These are phyloP conservation scores for Proliferodiscus dingleyae DNA, from an alignment of 2,329 filamentous ascomycete species.

Conservation along the genomic window DNA sequence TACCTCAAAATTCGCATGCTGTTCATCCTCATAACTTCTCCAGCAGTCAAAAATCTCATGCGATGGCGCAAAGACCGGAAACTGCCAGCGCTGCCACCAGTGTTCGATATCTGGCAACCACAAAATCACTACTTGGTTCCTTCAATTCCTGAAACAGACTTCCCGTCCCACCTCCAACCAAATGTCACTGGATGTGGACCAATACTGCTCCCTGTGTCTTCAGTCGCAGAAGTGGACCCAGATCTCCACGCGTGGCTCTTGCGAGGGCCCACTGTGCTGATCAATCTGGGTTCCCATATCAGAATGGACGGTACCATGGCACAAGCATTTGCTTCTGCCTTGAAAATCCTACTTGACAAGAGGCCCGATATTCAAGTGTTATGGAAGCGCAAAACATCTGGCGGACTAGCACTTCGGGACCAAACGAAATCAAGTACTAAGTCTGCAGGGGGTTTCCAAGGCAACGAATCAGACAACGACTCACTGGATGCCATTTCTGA, in stretches of 20 bases:
- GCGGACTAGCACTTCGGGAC: constrained; percentile 3
- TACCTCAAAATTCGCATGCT: constrained; percentile 32
- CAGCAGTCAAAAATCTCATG: constrained; percentile 20
- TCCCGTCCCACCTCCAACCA: constrained; percentile 36
- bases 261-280: constrained; percentile 39
- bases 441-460: background rate
- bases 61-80: constrained; percentile 25
- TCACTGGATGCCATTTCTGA: constrained; percentile 9
- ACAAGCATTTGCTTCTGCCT: constrained; percentile 34
- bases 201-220: constrained; percentile 35
- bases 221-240: constrained; percentile 36
- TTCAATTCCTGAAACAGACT: constrained; percentile 21
- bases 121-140: constrained; percentile 27
- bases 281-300: constrained; percentile 42
- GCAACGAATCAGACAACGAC: background rate
- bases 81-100: constrained; percentile 21
- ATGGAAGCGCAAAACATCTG: constrained; percentile 32
- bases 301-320: constrained; percentile 28
- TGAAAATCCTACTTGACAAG: constrained; percentile 34
- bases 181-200: constrained; percentile 44
- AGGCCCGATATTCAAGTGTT: constrained; percentile 29
- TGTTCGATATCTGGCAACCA: constrained; percentile 29
- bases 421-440: constrained; percentile 1
- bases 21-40: constrained; percentile 16
- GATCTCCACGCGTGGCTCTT: constrained; percentile 41